These are phyloP conservation scores for Trichoderma sp. DNA, from an alignment of 2,329 filamentous ascomycete genomes.

Conservation along the genomic window DNA sequence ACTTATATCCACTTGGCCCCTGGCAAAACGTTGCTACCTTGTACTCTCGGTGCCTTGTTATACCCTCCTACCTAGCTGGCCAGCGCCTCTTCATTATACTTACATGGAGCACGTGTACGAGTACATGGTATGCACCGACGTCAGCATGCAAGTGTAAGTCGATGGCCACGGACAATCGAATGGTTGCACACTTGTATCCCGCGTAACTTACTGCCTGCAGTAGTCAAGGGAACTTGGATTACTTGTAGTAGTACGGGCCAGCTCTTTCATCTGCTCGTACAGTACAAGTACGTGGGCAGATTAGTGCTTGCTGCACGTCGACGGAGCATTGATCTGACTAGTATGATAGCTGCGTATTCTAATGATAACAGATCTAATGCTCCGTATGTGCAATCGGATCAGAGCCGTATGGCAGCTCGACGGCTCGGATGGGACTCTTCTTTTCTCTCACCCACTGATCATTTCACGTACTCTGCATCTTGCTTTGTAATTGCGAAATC, in stretches of 20 bases:
- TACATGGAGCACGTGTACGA: not conserved
- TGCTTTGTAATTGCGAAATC: too few relatives aligned
- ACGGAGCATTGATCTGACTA: slow-evolving; percentile 16
- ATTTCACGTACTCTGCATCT: not conserved
- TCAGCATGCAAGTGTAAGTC: not conserved
- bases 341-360: slow-evolving; percentile 4
- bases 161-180: not conserved
- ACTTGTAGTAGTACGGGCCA: not conserved
- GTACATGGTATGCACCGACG: not conserved
- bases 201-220: not conserved
- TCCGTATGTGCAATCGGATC: slow-evolving; percentile 9
- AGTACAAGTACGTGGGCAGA: not conserved
- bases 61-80: not conserved
- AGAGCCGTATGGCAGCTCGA: not conserved
- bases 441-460: not conserved
- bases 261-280: not conserved
- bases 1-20: not conserved
- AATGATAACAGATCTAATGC: not conserved
- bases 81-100: not conserved
- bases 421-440: not conserved
- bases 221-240: not conserved
- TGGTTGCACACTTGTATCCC: not conserved
- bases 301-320: slow-evolving; percentile 18
- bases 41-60: not conserved
- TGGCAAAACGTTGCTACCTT: not conserved